Evolutionary conservation across 2,329 filamentous ascomycete species (phyloP), one percentile per base, ranked within the genome.

Genomic region (Fusarium lyarnte): DNA sequence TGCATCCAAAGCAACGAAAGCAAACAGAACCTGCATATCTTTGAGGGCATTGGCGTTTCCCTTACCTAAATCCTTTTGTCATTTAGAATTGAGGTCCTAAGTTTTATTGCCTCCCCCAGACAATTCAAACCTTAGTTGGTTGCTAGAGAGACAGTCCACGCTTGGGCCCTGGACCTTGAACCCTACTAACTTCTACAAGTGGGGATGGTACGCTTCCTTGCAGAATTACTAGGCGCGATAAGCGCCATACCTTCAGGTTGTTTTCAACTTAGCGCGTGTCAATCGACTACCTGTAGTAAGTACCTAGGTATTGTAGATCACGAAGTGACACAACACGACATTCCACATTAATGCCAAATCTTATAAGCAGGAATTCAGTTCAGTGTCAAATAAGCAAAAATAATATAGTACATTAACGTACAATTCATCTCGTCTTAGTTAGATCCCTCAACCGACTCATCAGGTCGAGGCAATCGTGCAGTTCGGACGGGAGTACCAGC

Each of bases 81-180:
- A 47, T 21, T 31, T 12, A 47, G 14, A 21, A 47, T 31, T 31
- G 45, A 47, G 21, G 25, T 45, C 25, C 17, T 9, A 10, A 27
- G 25, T 21, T 27, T 27, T 14, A 46, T 46, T 27, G 25, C 19
- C 8, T 45, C 23, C 16, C 23, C 42, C 27, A 13, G 17, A 45
- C 13, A 57, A 59, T 47, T 53, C 51, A 29, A 58, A 53, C 25
- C 35, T 63, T 35, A 38, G 58, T 60, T 52, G 61, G 70, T 73
- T 73, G 70, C 70, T 52, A 46, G 61, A 73, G 70, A 67, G 70
- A 73, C 70, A 54, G 46, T 45, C 57, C 57, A 62, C 54, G 42
- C 65, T 43, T 54, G 59, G 57, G 45, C 52, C 64, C 55, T 69
- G 57, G 69, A 49, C 66, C 60, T 42, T 49, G 14, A n/a, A 49